Conservation (phyloP, 2,329 filamentous ascomycete genomes). For the Colletotrichum sublineola region DNA sequence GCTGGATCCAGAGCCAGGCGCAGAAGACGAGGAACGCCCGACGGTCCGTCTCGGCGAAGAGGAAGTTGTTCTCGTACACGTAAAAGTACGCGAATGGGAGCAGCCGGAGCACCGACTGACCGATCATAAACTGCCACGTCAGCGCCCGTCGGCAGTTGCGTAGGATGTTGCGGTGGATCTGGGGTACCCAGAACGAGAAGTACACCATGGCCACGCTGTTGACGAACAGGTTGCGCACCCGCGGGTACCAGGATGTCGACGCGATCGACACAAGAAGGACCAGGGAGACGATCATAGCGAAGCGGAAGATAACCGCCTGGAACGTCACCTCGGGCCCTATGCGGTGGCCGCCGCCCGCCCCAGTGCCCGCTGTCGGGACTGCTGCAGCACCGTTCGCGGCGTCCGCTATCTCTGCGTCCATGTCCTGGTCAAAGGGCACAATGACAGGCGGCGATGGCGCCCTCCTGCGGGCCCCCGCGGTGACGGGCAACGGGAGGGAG, state of each 20-base stretch:
- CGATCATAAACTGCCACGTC: slow-evolving; percentile 90
- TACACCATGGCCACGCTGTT: slow-evolving; percentile 79
- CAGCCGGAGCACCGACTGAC: slow-evolving; percentile 83
- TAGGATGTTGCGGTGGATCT: slow-evolving; percentile 90
- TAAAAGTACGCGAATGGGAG: slow-evolving; percentile 91
- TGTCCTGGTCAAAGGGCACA: slow-evolving; percentile 73
- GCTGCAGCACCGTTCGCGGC: slow-evolving; percentile 48
- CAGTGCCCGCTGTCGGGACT: slow-evolving; percentile 43
- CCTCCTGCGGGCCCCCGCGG: slow-evolving; percentile 47
- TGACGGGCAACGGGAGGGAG: slow-evolving; percentile 58
- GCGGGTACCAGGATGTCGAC: slow-evolving; percentile 71
- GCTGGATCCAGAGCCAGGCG: slow-evolving; percentile 90
- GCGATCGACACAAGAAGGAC: slow-evolving; percentile 71
- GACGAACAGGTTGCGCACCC: slow-evolving; percentile 67
- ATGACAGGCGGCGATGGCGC: slow-evolving; percentile 64
- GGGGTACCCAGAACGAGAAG: slow-evolving; percentile 91
- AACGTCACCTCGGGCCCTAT: slow-evolving; percentile 56
- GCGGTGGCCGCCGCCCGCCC: slow-evolving; percentile 3
- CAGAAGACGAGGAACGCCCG: slow-evolving; percentile 73
- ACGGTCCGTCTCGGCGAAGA: slow-evolving; percentile 80
- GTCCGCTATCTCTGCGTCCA: slow-evolving; percentile 68
- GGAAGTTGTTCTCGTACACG: slow-evolving; percentile 80
- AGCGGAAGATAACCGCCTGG: slow-evolving; percentile 68
- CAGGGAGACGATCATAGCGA: slow-evolving; percentile 67
- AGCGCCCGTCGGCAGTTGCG: slow-evolving; percentile 93